Evolutionary conservation across 2,329 filamentous ascomycete genomes (phyloP).

Genomic region (Sphaerulina vaccinii): DNA sequence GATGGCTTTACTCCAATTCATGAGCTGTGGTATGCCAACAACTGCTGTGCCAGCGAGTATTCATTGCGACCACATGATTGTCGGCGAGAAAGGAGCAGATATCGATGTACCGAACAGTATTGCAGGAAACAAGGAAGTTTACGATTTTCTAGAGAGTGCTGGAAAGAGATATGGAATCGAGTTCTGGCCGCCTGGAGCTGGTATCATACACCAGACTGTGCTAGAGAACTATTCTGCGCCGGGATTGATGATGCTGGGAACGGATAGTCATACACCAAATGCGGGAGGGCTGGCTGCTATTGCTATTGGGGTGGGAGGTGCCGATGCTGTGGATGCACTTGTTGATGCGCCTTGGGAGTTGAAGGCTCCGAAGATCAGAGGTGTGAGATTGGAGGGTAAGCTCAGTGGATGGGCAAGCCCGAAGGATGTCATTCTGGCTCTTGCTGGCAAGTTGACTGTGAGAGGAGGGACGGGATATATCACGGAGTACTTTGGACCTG

Average conservation of each 20-base stretch:
- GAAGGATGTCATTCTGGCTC: slow-evolving; percentile 89
- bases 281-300: slow-evolving; percentile 92
- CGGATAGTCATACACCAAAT: slow-evolving; percentile 95
- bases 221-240: slow-evolving; percentile 97
- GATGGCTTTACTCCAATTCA: slow-evolving; percentile 98
- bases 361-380: slow-evolving; percentile 87
- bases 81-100: slow-evolving; percentile 86
- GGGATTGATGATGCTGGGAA: slow-evolving; percentile 97
- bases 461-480: slow-evolving; percentile 87
- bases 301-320: slow-evolving; percentile 94
- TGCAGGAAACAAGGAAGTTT: slow-evolving; percentile 91
- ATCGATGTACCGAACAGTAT: slow-evolving; percentile 83
- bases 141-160: slow-evolving; percentile 93
- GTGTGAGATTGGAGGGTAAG: slow-evolving; percentile 78
- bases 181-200: slow-evolving; percentile 91
- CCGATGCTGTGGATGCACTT: slow-evolving; percentile 93
- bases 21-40: slow-evolving; percentile 85
- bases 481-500: slow-evolving; percentile 74
- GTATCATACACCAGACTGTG: slow-evolving; percentile 96
- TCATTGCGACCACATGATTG: slow-evolving; percentile 98
- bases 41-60: slow-evolving; percentile 96
- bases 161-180: slow-evolving; percentile 89
- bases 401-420: slow-evolving; percentile 89
- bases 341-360: slow-evolving; percentile 97
- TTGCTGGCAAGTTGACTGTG: slow-evolving; percentile 88